phyloP scores from a whole-genome alignment of 306 rosid genomes.

The Castanea sativa region DNA sequence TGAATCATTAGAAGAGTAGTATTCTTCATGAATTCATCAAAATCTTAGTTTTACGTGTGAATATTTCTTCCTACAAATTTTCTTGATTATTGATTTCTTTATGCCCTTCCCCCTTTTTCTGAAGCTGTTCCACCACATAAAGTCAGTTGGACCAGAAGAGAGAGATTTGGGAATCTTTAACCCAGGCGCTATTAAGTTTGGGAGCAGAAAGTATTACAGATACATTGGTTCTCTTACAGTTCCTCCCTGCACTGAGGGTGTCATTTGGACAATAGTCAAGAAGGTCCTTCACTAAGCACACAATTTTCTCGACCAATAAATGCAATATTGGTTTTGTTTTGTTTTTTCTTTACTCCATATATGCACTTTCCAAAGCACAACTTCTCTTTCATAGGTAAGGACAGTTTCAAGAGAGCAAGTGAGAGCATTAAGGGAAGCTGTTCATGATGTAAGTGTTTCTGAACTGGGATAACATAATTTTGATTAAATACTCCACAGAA shows the following conservation, averaged over 20 bases:
- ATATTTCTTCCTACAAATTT: not conserved
- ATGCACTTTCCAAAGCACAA: not conserved
- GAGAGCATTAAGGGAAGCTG: slow-evolving; percentile 41
- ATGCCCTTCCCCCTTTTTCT: not conserved
- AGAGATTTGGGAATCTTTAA: slow-evolving; percentile 51
- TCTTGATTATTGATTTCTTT: not conserved
- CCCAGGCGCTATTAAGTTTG: slow-evolving; percentile 52
- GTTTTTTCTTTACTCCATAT: not conserved
- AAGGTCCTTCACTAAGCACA: slow-evolving; percentile 40
- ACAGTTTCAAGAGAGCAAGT: slow-evolving; percentile 68
- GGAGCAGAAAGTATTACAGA: slow-evolving; percentile 63
- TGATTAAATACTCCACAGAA: not conserved
- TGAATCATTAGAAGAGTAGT: not conserved
- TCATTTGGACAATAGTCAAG: slow-evolving; percentile 59
- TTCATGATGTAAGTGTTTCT: slow-evolving; percentile 52
- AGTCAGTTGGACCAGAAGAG: slow-evolving; percentile 34
- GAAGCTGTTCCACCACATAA: slow-evolving; percentile 46
- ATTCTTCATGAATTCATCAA: not conserved
- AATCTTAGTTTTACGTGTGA: not conserved
- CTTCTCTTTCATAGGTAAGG: slow-evolving; percentile 42
- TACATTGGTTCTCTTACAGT: slow-evolving; percentile 74
- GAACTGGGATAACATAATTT: not conserved
- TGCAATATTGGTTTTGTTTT: not conserved
- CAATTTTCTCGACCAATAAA: not conserved
- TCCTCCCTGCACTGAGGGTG: slow-evolving; percentile 84